Evolutionary conservation across 805 yeast genomes (phyloP), one percentile per base, ranked within the genome.

Genomic region (Metschnikowia similis): DNA sequence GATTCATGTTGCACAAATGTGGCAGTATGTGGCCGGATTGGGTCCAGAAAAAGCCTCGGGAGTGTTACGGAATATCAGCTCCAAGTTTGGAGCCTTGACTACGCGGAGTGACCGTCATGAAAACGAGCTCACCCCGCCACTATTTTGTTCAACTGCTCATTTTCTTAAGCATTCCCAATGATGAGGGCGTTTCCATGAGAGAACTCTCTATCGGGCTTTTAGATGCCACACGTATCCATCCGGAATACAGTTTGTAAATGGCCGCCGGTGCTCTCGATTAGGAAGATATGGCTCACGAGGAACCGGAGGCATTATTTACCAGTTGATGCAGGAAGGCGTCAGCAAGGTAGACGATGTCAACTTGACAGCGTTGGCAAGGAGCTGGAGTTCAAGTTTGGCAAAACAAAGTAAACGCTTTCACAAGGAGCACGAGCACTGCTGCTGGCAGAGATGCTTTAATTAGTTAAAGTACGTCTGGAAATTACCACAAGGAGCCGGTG

Each of bases 181-280:
- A 80, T 49, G 80, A 83, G 47, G 77, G 83, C 56, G 74, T 82
- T 41, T 74, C 70, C 35, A 60, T 64, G 11, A 76, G 79, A 43
- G 84, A 83, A 51, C 71, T 81, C n/a, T 82, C 84, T 29, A 79
- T 85, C 34, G 97, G 92, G 61, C 75, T 86, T 39, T 76, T 94
- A 57, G 99, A 94, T 66, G 91, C 94, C 45, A 94, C 99, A 0
- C 81, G 99, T 71, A 90, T 94, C 42, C 99, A 94, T 61, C 98
- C 98, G 7, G 98, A 94, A 68, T 94, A 94, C 66, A 96, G 89
- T 56, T 76, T 94, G 58, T 94, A 94, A 66, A 94, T 94, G 91
- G 98, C 97, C 7, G 94, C 96, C 1, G 99, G 94, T 73, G 98
- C 99, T 1, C 77, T 94, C 56, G 99, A 92, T 65, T 79, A 95